These are phyloP conservation scores for Dacryopinax primogenitus DNA, from an alignment of 768 basidiomycete species.

Conservation along the genomic window DNA sequence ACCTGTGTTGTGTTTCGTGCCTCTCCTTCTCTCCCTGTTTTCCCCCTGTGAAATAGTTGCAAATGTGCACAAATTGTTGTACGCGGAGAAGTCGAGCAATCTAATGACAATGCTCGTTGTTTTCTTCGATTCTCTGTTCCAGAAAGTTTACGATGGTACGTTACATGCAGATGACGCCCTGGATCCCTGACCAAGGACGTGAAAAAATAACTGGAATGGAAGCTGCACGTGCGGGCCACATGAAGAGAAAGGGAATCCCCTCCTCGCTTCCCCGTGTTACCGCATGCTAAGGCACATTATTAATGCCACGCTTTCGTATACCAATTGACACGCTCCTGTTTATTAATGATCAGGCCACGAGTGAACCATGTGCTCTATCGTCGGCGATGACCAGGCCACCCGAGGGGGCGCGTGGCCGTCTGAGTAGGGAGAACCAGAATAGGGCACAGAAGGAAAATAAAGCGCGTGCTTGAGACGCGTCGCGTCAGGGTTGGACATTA, in stretches of 20 bases:
- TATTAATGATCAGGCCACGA: too few relatives aligned
- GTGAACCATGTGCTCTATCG: too few relatives aligned
- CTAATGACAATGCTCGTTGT: conserved; percentile 2
- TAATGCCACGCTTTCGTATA: too few relatives aligned
- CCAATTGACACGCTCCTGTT: too few relatives aligned
- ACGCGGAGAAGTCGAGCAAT: neutral
- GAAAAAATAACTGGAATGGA: neutral
- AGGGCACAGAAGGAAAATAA: neutral
- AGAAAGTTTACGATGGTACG: too few relatives aligned
- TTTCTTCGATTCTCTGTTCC: too few relatives aligned
- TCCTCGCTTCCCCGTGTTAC: neutral
- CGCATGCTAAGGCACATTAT: too few relatives aligned
- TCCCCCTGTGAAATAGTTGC: conserved; percentile 9
- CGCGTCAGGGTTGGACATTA: too few relatives aligned
- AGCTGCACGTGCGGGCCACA: neutral
- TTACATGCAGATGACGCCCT: neutral
- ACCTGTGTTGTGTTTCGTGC: neutral
- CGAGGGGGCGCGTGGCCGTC: too few relatives aligned
- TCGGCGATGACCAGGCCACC: too few relatives aligned
- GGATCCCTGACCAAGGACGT: conserved; percentile 1
- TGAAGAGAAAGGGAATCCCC: neutral
- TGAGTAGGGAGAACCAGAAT: neutral
- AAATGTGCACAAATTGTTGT: conserved; percentile 6
- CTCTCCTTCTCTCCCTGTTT: neutral
- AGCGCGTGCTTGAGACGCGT: neutral